phyloP scores from a whole-genome alignment of 2,329 filamentous ascomycete genomes.

The Rhinocladiella mackenziei region DNA sequence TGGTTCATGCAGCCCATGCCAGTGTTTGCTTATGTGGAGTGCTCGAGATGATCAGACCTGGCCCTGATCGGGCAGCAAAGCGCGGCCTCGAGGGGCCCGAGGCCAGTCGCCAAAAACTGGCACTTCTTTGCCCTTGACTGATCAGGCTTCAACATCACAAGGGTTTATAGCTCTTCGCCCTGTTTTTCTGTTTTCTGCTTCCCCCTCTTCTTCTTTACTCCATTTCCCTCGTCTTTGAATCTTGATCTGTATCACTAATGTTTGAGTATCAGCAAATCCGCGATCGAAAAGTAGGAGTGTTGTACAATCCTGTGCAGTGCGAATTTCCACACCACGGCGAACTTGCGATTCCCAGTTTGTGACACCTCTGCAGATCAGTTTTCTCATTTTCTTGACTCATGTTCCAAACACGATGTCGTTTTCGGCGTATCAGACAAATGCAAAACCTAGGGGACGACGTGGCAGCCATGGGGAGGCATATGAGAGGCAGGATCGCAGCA shows the following conservation, averaged over 20 bases:
- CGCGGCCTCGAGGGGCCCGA: neutral
- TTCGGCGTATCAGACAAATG: slow-evolving; percentile 21
- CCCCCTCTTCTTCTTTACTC: too few species aligned
- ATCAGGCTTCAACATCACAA: slow-evolving; percentile 5
- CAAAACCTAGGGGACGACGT: slow-evolving; percentile 20
- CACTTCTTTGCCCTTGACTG: slow-evolving; percentile 1
- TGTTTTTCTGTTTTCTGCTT: slow-evolving; percentile 1
- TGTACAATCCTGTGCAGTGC: neutral
- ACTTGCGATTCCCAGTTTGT: neutral
- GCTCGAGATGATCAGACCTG: slow-evolving; percentile 5
- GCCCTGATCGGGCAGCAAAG: slow-evolving; percentile 18
- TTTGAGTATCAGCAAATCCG: too few species aligned
- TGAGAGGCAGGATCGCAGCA: slow-evolving; percentile 19
- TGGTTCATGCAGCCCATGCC: slow-evolving; percentile 25
- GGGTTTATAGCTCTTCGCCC: neutral
- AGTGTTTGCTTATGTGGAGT: slow-evolving; percentile 7
- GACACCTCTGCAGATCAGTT: too few species aligned
- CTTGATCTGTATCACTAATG: too few species aligned
- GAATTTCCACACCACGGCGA: too few species aligned
- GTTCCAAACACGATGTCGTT: slow-evolving; percentile 16
- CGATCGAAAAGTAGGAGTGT: too few species aligned
- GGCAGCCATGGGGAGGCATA: slow-evolving; percentile 17
- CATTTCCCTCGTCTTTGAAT: too few species aligned
- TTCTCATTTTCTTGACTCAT: neutral
- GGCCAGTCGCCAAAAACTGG: neutral